Evolutionary conservation across 176 grass and related monocot genomes (phyloP).

Genomic region (Cenchrus purpureus): DNA sequence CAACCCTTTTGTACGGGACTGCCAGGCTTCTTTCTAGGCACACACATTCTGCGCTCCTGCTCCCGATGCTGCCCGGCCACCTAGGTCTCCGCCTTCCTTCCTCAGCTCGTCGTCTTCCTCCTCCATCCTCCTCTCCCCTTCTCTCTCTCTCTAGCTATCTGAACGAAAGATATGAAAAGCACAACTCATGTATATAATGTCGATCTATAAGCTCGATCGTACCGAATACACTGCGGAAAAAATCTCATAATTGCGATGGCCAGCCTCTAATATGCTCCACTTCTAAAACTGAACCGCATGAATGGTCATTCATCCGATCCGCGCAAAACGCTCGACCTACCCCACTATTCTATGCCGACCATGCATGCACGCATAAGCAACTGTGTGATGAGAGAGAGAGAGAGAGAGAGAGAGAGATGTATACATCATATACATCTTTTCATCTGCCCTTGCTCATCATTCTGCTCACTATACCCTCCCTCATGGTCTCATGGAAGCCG

Average conservation of each 20-base stretch:
- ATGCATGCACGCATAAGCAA: constrained; percentile 4
- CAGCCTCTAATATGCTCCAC: not conserved
- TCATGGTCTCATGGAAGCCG: constrained; percentile 47
- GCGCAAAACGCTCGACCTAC: constrained; percentile 51
- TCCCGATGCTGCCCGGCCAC: constrained; percentile 53
- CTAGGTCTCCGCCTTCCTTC: not conserved
- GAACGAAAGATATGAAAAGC: not conserved
- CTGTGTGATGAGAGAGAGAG: constrained; percentile 38
- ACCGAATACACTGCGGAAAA: constrained; percentile 16
- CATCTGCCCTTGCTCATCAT: constrained; percentile 68
- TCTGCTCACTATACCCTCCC: constrained; percentile 67
- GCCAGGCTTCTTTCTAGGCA: constrained; percentile 71
- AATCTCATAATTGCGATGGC: not conserved
- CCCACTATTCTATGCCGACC: constrained; percentile 52
- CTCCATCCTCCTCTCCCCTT: too few relatives aligned
- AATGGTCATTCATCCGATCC: constrained; percentile 18
- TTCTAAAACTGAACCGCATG: constrained; percentile 35
- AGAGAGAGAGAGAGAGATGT: constrained; percentile 1
- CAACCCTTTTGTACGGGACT: constrained; percentile 42
- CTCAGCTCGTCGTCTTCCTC: not conserved
- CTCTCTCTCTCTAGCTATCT: not conserved
- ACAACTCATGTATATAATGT: not conserved
- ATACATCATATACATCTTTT: constrained; percentile 45
- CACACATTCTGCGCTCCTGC: constrained; percentile 98
- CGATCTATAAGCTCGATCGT: not conserved